Percentiles rank a stretch among this genome's conserved stretches.
These are phyloP conservation scores for Calonectria montana DNA, from an alignment of 2,329 filamentous ascomycete genomes.

Conservation along the genomic window DNA sequence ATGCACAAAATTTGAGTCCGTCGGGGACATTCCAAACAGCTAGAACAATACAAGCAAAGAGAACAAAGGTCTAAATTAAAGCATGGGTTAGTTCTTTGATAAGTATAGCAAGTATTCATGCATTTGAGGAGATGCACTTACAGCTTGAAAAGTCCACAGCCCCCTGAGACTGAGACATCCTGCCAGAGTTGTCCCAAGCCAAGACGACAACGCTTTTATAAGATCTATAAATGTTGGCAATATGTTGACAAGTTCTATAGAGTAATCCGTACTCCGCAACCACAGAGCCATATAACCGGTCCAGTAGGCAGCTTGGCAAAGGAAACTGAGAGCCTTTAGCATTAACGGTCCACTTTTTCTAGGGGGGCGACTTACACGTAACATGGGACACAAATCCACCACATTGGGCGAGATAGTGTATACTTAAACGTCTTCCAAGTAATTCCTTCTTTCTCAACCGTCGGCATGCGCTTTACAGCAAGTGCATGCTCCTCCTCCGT, in stretches of 20 bases:
- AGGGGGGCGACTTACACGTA: constrained; percentile 32
- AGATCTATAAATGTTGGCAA: constrained; percentile 44
- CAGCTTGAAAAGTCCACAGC: constrained; percentile 42
- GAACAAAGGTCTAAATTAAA: not conserved
- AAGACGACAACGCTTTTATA: constrained; percentile 40
- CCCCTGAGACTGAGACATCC: constrained; percentile 42
- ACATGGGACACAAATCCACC: constrained; percentile 38
- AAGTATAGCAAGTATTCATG: too few species aligned
- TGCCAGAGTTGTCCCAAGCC: constrained; percentile 43
- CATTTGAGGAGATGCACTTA: not conserved
- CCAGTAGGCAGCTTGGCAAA: constrained; percentile 39
- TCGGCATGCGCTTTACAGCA: constrained; percentile 34
- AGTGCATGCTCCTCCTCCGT: constrained; percentile 35
- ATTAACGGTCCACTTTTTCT: constrained; percentile 16
- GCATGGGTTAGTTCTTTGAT: not conserved
- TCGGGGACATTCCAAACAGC: constrained; percentile 45
- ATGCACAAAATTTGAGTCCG: constrained; percentile 44
- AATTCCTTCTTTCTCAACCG: constrained; percentile 37
- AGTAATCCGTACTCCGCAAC: constrained; percentile 37
- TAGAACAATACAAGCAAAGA: constrained; percentile 44
- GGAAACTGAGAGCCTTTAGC: constrained; percentile 26
- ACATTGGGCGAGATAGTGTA: constrained; percentile 41
- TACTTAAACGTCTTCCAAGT: constrained; percentile 40
- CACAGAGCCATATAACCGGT: constrained; percentile 45
- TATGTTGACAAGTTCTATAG: constrained; percentile 42